A percentile compares a stretch with the other conserved stretches of the same genome.
These are phyloP conservation scores for Yamadazyma atlantica DNA, from an alignment of 1,139 yeast species.

Conservation along the genomic window DNA sequence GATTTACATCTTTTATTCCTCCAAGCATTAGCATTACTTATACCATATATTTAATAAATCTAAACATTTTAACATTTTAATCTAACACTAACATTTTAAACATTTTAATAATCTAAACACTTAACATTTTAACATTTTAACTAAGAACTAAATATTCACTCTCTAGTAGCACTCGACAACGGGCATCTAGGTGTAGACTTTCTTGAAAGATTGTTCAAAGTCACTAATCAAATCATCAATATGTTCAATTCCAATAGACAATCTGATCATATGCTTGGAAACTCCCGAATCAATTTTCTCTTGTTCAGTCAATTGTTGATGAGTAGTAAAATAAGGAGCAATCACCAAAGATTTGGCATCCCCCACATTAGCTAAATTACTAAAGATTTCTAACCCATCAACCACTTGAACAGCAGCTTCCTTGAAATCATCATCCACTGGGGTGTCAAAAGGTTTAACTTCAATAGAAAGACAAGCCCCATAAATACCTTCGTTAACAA, in stretches of 20 bases:
- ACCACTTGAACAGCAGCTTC: conserved; percentile 82
- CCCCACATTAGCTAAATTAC: conserved; percentile 95
- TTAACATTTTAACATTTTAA: too few species aligned
- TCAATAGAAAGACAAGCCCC: conserved; percentile 92
- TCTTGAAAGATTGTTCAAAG: conserved; percentile 75
- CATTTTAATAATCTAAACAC: too few species aligned
- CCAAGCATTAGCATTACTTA: neutral
- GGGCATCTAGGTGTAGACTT: conserved; percentile 33
- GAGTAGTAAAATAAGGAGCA: conserved; percentile 95
- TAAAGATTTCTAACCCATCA: conserved; percentile 77
- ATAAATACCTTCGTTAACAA: conserved; percentile 59
- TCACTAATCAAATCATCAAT: conserved; percentile 88
- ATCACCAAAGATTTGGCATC: conserved; percentile 93
- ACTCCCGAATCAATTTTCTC: conserved; percentile 86
- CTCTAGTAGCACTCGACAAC: too few species aligned
- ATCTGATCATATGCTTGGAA: conserved; percentile 81
- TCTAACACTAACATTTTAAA: too few species aligned
- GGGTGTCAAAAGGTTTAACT: conserved; percentile 61
- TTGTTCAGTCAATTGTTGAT: conserved; percentile 80
- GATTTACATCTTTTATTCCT: conserved; percentile 4
- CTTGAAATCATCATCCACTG: conserved; percentile 57
- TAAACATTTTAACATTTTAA: neutral
- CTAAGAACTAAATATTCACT: too few species aligned
- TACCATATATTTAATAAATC: neutral
- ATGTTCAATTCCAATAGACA: conserved; percentile 85